Evolutionary conservation across 805 yeast species (phyloP), one percentile per base, ranked within the genome.

Genomic region (Tetrapisispora namnaoensis): DNA sequence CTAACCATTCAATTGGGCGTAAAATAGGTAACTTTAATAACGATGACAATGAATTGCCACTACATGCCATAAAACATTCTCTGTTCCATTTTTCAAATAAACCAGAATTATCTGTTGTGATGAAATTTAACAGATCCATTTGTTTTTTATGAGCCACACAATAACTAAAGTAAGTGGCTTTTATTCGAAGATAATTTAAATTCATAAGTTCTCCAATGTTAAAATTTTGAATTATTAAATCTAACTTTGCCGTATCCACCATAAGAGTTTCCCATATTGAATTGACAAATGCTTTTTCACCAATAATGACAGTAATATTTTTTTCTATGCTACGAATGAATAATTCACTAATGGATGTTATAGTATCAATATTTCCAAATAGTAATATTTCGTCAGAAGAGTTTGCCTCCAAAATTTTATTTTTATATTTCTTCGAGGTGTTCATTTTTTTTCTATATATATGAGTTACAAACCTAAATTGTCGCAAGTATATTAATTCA

Each of bases 351-450:
- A 72, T 54, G 10, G 70, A 68, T 6, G 65, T 48, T 32, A 76
- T 64, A 1, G 72, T 65, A 16, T 63, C 70, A 37, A 73, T 54
- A 52, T 74, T 73, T 1, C 77, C 75, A 60, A 76, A 75, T 1
- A 76, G 53, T 8, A 68, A 47, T 5, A 67, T 42, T 47, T 69
- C 70, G 32, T 74, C 76, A 22, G 60, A 59, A 1, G 61, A 52
- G 9, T 47, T 50, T 2, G 35, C 41, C 2, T 49, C 50, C 24
- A 67, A 54, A 11, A 74, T 55, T 14, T 67, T 63, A 42, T 66
- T 55, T 21, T 57, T 60, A 41, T 61, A 63, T 27, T 59, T 59
- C 28, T 50, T 53, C 6, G 66, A 61, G 42, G 60, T 63, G 38
- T 57, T 57, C 24, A 71, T 53, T 11, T 66, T 54, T 6, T 66